Conservation (phyloP, 257 asterid species). For the Penstemon davidsonii region DNA sequence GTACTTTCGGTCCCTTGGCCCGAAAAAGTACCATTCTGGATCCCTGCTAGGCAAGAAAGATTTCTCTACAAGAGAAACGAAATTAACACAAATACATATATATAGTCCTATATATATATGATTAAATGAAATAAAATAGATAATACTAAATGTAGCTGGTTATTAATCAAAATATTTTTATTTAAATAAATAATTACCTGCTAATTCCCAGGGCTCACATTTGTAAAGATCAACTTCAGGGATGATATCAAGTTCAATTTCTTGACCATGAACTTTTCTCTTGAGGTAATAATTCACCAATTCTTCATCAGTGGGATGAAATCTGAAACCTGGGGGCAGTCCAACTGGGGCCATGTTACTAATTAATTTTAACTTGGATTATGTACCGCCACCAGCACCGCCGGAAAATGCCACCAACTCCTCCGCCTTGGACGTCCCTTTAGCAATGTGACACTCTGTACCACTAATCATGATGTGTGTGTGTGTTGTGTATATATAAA, state of each 20-base stretch:
- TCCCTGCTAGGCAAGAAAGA: constrained; percentile 92
- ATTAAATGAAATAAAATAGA: too few species aligned
- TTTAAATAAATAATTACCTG: constrained; percentile 45
- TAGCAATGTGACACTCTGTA: neutral
- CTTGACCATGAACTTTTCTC: constrained; percentile 78
- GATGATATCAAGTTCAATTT: constrained; percentile 87
- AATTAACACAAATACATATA: neutral
- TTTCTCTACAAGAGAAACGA: constrained; percentile 53
- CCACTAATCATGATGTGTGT: too few species aligned
- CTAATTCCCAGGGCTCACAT: constrained; percentile 97
- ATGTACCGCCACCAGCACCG: too few species aligned
- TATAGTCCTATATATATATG: neutral
- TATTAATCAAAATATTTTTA: too few species aligned
- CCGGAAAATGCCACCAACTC: too few species aligned
- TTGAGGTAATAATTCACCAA: constrained; percentile 90
- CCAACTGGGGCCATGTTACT: constrained; percentile 84
- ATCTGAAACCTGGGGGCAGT: constrained; percentile 92
- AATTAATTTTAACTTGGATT: too few species aligned
- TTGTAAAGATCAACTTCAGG: constrained; percentile 98
- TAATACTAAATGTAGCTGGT: too few species aligned
- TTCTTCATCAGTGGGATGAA: constrained; percentile 97
- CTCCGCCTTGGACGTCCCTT: too few species aligned
- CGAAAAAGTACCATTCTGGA: constrained; percentile 97
- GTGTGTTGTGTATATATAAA: constrained; percentile 33
- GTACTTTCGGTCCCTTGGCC: constrained; percentile 94